Base-by-base conservation (phyloP, 768 basidiomycete genomes). In the Daedalea quercina region DNA sequence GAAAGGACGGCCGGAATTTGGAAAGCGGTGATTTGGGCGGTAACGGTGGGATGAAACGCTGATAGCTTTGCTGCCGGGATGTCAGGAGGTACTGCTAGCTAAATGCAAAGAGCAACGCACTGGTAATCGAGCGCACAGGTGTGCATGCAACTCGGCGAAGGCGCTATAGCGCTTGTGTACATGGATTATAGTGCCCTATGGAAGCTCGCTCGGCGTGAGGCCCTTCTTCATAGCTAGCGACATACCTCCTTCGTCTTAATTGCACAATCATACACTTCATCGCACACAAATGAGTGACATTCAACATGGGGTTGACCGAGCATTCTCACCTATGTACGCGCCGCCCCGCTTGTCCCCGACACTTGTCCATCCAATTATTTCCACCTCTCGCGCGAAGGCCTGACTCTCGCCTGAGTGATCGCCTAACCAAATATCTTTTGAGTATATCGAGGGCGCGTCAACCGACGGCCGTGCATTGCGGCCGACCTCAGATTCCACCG, bases 11-110 rank as follows among this genome's bases (percentile, higher is more conserved):
- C 11, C 87, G 72, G 60, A 84, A 87, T 22, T 81, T 79, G 1
- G 85, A 75, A 0, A 87, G 69, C 0, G 86, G 80, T 0, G 79
- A 75, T 68, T 88, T 89, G 0, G 87, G 84, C 0, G 86, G 87
- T 3, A 89, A 74, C 2, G 69, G 44, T 1, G 85, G 85, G 15
- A 89, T 66, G 47, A 73, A 73, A 19, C 70, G 66, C 13, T 72
- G 72, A 43, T 76, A 71, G 42, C 73, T 68, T 9, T 65, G 66
- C 78, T 84, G 65, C 2, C 58, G 28, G 11, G 7, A 7, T 9
- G 44, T 44, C 17, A 44, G 20, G 15, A 33, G n/a, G 9, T 19
- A n/a, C 9, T 8, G 8, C 24, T 22, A 12, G 4, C 46, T 9
- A 33, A 9, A 6, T 46, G 9, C 33, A 34, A 7, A 23, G 15